Evolutionary conservation across 352 stramenopile species (phyloP).

Genomic region (Globisporangium iwayamae): DNA sequence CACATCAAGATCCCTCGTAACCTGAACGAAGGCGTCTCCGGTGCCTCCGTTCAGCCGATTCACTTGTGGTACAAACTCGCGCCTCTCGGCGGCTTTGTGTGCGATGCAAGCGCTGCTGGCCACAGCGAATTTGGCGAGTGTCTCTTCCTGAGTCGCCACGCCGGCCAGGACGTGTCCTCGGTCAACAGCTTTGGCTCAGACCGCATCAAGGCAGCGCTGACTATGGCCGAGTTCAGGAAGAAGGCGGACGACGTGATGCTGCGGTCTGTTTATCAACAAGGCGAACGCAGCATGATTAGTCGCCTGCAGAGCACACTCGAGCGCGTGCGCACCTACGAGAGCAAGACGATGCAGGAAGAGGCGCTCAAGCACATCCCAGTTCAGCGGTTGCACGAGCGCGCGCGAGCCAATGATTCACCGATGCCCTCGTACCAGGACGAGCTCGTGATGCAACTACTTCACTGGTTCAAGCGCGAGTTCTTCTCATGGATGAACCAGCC

Average conservation of each 20-base stretch:
- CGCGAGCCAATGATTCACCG: conserved; percentile 43
- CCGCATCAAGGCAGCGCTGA: conserved; percentile 19
- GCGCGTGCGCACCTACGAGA: conserved; percentile 63
- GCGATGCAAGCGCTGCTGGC: conserved; percentile 23
- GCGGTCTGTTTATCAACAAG: conserved; percentile 38
- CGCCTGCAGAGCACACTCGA: conserved; percentile 46
- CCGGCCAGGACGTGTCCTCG: conserved; percentile 3
- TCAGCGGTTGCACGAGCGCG: conserved; percentile 55
- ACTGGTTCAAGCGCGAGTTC: conserved; percentile 91
- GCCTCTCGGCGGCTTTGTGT: conserved; percentile 59
- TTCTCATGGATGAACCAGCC: conserved; percentile 90
- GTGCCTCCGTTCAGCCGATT: conserved; percentile 23
- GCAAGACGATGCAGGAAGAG: conserved; percentile 55
- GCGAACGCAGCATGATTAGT: conserved; percentile 42
- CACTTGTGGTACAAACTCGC: conserved; percentile 56
- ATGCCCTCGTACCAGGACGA: conserved; percentile 60
- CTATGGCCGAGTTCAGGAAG: conserved; percentile 12
- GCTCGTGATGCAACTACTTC: conserved; percentile 66
- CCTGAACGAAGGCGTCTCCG: conserved; percentile 42
- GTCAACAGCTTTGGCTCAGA: conserved; percentile 24
- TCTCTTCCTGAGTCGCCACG: conserved; percentile 53
- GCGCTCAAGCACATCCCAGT: conserved; percentile 69
- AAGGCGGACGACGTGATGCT: conserved; percentile 32
- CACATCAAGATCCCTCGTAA: conserved; percentile 57
- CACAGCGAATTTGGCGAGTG: conserved; percentile 71